Evolutionary conservation across 176 grass and related monocot genomes (phyloP).

Genomic region (Rhipidocladum racemiflorum): DNA sequence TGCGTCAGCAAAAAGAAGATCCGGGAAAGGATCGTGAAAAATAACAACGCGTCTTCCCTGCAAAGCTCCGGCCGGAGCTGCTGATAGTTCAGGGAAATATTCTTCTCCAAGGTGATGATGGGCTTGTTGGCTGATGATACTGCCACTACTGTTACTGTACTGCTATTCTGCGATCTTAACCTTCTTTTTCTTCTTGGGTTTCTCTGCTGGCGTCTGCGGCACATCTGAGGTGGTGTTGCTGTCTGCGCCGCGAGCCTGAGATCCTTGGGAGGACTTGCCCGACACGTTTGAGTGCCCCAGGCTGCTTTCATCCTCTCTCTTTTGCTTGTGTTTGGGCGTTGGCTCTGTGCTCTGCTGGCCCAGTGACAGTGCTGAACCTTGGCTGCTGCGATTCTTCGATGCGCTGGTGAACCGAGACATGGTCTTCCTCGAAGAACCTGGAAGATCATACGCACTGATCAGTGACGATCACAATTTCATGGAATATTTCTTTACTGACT

Average conservation of each 20-base stretch:
- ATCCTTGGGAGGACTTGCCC: constrained; percentile 26
- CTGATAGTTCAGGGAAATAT: not conserved
- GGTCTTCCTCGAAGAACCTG: constrained; percentile 48
- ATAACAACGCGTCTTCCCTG: not conserved
- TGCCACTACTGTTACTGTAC: not conserved
- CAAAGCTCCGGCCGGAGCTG: not conserved
- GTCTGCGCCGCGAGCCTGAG: constrained; percentile 24
- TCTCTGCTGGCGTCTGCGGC: not conserved
- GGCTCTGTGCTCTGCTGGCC: constrained; percentile 19
- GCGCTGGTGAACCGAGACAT: constrained; percentile 39
- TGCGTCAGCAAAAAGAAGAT: not conserved
- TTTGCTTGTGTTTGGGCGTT: constrained; percentile 30
- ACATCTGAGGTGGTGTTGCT: constrained; percentile 6
- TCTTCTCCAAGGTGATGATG: not conserved
- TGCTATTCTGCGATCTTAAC: constrained; percentile 30
- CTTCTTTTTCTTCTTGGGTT: constrained; percentile 56
- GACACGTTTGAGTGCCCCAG: constrained; percentile 23
- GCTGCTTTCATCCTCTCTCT: constrained; percentile 30
- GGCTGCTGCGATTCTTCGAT: constrained; percentile 45
- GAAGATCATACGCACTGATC: not conserved
- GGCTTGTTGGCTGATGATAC: not conserved
- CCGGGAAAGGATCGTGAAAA: not conserved
- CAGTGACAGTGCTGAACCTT: constrained; percentile 38
- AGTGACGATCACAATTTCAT: not conserved
- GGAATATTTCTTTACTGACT: not conserved